Conservation (phyloP, 164 flowering plant genomes). For the Paratinospora sagittata region DNA sequence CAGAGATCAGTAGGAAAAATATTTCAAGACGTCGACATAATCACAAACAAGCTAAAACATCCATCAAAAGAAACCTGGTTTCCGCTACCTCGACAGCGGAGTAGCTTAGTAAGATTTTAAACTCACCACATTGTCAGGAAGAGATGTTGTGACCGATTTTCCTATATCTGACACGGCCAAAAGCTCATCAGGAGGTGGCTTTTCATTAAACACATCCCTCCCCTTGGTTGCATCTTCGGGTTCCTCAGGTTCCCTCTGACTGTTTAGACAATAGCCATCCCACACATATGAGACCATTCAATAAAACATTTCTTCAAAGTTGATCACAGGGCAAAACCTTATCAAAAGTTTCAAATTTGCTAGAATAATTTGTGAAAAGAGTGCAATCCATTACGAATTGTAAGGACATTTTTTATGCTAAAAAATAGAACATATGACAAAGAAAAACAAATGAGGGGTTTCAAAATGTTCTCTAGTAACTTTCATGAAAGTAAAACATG, state of each 20-base stretch:
- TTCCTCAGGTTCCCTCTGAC: constrained; percentile 97
- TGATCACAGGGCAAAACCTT: no score
- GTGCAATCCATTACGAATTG: no score
- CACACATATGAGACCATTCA: neutral
- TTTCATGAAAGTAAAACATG: no score
- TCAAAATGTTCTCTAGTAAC: no score
- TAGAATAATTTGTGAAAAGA: neutral
- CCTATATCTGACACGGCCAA: constrained; percentile 90
- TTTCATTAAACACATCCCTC: constrained; percentile 96
- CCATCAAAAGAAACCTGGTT: no score
- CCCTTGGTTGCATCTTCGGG: constrained; percentile 99
- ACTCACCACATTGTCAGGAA: constrained; percentile 94
- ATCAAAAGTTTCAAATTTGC: neutral
- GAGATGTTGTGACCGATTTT: constrained; percentile 83
- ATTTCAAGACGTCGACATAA: no score
- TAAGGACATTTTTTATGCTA: no score
- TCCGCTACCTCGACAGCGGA: neutral
- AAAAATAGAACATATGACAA: no score
- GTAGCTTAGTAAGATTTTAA: neutral
- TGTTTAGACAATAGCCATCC: constrained; percentile 19
- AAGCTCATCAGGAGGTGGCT: constrained; percentile 97
- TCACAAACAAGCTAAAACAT: no score
- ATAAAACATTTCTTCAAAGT: neutral
- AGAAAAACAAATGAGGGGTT: no score
- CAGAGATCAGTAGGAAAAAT: no score